Percentiles rank a stretch among this genome's conserved stretches.
These are phyloP conservation scores for Nakaseomyces nivariensis DNA, from an alignment of 1,139 yeast species.

Conservation along the genomic window DNA sequence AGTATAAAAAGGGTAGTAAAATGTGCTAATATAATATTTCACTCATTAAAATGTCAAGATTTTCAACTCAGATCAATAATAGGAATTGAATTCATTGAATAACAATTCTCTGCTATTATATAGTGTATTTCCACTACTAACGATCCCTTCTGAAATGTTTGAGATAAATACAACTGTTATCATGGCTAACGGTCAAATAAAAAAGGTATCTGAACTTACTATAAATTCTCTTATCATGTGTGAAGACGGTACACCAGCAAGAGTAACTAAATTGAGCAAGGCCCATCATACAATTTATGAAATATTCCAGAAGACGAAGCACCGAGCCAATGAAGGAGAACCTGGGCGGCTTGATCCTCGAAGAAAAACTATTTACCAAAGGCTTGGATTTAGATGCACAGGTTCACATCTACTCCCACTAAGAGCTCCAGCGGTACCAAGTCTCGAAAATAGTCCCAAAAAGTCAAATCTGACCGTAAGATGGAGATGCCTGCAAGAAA, in stretches of 20 bases:
- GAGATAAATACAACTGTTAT: slow-evolving; percentile 32
- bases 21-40: no score
- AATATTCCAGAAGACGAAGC: slow-evolving; percentile 28
- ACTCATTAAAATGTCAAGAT: slow-evolving; percentile 9
- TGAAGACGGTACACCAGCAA: slow-evolving; percentile 34
- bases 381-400: slow-evolving; percentile 29
- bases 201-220: slow-evolving; percentile 28
- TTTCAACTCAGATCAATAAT: no score
- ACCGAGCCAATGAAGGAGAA: slow-evolving; percentile 16
- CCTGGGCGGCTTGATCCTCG: slow-evolving; percentile 14
- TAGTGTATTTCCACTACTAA: no score
- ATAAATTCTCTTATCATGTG: slow-evolving; percentile 35
- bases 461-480: slow-evolving; percentile 13
- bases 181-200: slow-evolving; percentile 34
- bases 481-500: slow-evolving; percentile 15
- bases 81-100: no score
- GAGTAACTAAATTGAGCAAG: slow-evolving; percentile 32
- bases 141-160: slow-evolving; percentile 11
- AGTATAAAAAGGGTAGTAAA: no score
- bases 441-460: slow-evolving; percentile 16
- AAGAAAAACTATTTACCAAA: slow-evolving; percentile 16
- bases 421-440: slow-evolving; percentile 21
- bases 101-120: no score
- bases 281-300: slow-evolving; percentile 35
- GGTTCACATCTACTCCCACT: slow-evolving; percentile 31